Percentiles rank a stretch among this genome's conserved stretches.
Conservation (phyloP, 2,329 filamentous ascomycete species). For the Fusarium cyanostomum region DNA sequence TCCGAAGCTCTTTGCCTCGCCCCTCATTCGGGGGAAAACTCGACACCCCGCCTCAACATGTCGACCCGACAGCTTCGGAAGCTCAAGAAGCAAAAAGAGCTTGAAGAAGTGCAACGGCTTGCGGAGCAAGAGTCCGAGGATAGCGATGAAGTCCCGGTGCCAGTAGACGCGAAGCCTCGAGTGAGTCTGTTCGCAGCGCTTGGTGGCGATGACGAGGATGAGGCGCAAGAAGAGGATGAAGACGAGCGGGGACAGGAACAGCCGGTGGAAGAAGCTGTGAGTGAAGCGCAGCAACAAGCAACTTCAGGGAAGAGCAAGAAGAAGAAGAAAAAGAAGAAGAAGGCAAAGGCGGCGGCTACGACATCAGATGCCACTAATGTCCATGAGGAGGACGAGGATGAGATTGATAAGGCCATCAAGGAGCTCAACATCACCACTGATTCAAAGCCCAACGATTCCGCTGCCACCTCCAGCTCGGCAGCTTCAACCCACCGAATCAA, state of each 20-base stretch:
- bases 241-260: constrained; percentile 47
- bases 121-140: constrained; percentile 36
- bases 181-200: constrained; percentile 63
- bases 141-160: constrained; percentile 46
- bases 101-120: constrained; percentile 44
- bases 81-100: constrained; percentile 60
- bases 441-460: constrained; percentile 6
- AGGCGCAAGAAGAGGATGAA: constrained; percentile 50
- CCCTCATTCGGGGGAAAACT: constrained; percentile 22
- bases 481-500: constrained; percentile 45
- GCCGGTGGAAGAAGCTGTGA: constrained; percentile 27
- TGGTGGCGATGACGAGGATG: constrained; percentile 54
- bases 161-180: constrained; percentile 50
- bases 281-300: constrained; percentile 23
- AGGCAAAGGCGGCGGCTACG: constrained; percentile 39
- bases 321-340: constrained; percentile 53
- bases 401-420: constrained; percentile 65
- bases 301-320: constrained; percentile 50
- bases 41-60: constrained; percentile 49
- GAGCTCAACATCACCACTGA: constrained; percentile 55
- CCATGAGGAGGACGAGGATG: constrained; percentile 57
- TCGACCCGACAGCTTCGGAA: constrained; percentile 63
- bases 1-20: background rate
- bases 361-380: constrained; percentile 20
- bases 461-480: constrained; percentile 1